Conservation (phyloP, 2,329 filamentous ascomycete genomes). For the Colletotrichum ledebouriae region DNA sequence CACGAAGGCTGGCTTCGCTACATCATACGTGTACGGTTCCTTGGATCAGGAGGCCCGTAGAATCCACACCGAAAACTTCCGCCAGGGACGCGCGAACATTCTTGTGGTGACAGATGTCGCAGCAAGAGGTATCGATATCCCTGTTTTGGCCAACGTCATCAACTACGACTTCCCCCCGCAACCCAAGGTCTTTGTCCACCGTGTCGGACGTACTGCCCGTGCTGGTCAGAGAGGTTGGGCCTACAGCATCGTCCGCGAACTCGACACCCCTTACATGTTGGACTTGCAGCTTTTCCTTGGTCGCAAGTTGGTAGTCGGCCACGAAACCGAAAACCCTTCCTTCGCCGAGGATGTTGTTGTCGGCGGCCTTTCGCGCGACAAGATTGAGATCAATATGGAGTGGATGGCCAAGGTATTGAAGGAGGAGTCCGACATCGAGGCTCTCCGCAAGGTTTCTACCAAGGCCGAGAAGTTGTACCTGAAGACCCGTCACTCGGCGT, state of each 20-base stretch:
- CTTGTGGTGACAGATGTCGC: slow-evolving; percentile 97
- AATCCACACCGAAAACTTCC: slow-evolving; percentile 91
- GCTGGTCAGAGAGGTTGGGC: slow-evolving; percentile 94
- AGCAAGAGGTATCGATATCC: slow-evolving; percentile 97
- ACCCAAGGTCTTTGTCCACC: slow-evolving; percentile 95
- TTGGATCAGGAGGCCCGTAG: slow-evolving; percentile 94
- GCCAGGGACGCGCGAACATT: slow-evolving; percentile 86
- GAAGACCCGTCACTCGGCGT: slow-evolving; percentile 90
- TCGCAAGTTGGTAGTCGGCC: slow-evolving; percentile 83
- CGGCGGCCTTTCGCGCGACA: slow-evolving; percentile 79
- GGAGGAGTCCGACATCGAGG: slow-evolving; percentile 80
- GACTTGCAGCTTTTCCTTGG: slow-evolving; percentile 96
- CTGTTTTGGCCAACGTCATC: slow-evolving; percentile 94
- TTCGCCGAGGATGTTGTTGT: slow-evolving; percentile 88
- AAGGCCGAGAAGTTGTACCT: slow-evolving; percentile 96
- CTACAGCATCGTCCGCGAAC: slow-evolving; percentile 90
- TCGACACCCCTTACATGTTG: slow-evolving; percentile 90
- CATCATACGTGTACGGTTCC: slow-evolving; percentile 94
- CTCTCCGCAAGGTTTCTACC: slow-evolving; percentile 78
- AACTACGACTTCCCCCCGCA: slow-evolving; percentile 99
- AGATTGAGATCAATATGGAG: slow-evolving; percentile 82
- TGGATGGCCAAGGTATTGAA: slow-evolving; percentile 84
- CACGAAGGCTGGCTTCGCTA: slow-evolving; percentile 84
- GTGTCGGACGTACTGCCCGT: slow-evolving; percentile 94
- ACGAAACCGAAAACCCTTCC: slow-evolving; percentile 72